Evolutionary conservation across 129 eudicot genomes (phyloP).

Genomic region (Lactuca sativa): DNA sequence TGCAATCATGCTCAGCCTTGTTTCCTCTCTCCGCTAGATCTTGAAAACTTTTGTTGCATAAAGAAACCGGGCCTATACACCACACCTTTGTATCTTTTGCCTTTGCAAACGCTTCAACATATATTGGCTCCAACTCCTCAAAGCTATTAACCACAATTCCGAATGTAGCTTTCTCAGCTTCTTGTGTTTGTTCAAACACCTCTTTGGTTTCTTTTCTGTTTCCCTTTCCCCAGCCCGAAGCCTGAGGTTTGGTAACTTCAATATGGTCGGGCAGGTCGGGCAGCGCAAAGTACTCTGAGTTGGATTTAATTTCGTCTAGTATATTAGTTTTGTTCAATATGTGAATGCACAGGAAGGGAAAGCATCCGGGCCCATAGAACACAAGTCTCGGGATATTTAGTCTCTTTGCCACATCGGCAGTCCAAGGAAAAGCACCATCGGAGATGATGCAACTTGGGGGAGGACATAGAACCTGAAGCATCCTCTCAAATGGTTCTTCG

Average conservation of each 20-base stretch:
- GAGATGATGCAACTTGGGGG: conserved; percentile 50
- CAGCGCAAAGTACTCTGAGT: conserved; percentile 26
- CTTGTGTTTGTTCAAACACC: neutral
- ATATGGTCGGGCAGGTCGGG: conserved; percentile 32
- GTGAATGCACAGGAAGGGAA: conserved; percentile 29
- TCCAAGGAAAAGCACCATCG: conserved; percentile 41
- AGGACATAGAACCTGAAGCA: conserved; percentile 14
- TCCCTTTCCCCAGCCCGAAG: conserved; percentile 13
- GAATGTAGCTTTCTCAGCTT: conserved; percentile 7
- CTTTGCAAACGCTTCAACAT: conserved; percentile 33
- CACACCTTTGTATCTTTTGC: conserved; percentile 38
- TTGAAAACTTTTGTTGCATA: conserved; percentile 30
- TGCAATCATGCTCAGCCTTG: conserved; percentile 27
- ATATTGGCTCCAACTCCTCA: conserved; percentile 43
- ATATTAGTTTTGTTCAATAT: conserved; percentile 7
- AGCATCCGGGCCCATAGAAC: conserved; percentile 21
- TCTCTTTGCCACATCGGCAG: conserved; percentile 31
- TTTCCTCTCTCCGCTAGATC: conserved; percentile 53
- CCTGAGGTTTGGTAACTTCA: conserved; percentile 30
- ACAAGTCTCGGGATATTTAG: conserved; percentile 46
- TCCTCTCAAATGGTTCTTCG: conserved; percentile 31
- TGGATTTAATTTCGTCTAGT: conserved; percentile 6
- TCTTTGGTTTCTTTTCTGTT: neutral
- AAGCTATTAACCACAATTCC: conserved; percentile 52
- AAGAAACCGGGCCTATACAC: conserved; percentile 67